Base-by-base conservation (phyloP, 805 yeast species). In the Candida parachauliodes region DNA sequence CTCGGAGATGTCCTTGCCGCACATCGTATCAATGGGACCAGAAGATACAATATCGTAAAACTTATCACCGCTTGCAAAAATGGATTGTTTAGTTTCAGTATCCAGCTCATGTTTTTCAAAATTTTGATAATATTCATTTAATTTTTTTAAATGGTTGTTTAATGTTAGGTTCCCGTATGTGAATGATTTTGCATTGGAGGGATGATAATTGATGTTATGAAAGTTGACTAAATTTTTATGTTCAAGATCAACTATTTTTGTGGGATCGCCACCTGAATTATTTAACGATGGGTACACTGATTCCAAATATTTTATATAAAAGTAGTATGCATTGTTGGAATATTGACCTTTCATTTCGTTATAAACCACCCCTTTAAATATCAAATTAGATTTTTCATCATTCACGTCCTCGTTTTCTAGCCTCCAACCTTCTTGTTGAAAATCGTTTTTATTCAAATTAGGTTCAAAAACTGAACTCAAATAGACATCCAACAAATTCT, bases 281-380 rank as follows among this genome's bases (percentile, higher is more conserved):
- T 88, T 75, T 50, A 93, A 66, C 7, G 89, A 76, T 2, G 96
- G 93, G 51, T 88, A 93, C 9, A 93, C 74, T 6, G 85, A 65
- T 59, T 87, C 85, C 53, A 85, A 88, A 66, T 81, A 91, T 45
- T 81, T 77, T 52, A 82, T 86, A 77, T 89, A 91, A 56, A 74
- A 88, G 45, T 81, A 75, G 59, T 93, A 93, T 2, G 89, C 77
- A 0, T 96, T 77, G 57, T 88, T 91, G 0, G 96, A 84, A 54
- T 87, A 77, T 60, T 91, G 97, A 7, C 98, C 98, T 61, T 93
- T 93, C 98, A 93, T 93, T 63, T 93, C 98, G 56, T 93, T 93
- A 58, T 85, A 93, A 2, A 93, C 98, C 23, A 93, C 98, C 32
- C 98, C 98, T 60, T 93, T 93, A 60, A 88, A 87, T 3, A 67